Conservation (phyloP, 1,139 yeast genomes). For the Hemisphaericaspora xylanilytica region DNA sequence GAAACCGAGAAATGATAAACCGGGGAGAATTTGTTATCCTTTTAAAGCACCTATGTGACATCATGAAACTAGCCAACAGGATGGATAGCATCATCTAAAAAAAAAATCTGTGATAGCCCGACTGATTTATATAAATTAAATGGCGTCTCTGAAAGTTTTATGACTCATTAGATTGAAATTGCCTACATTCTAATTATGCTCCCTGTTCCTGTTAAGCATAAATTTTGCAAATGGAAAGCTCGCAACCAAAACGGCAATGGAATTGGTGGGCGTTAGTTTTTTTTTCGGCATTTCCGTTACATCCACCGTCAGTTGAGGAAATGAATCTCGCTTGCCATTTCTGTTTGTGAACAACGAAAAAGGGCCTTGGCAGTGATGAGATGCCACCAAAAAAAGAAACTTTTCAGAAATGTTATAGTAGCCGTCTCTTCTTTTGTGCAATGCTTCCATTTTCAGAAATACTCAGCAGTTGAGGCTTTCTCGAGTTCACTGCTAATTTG, state of each 20-base stretch:
- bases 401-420: not conserved
- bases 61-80: not conserved
- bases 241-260: not conserved
- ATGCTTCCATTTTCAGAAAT: not conserved
- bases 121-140: not conserved
- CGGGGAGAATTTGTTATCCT: not conserved
- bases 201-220: not conserved
- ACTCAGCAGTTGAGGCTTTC: not conserved
- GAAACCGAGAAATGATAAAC: not conserved
- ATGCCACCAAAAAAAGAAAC: too few species aligned
- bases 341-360: not conserved
- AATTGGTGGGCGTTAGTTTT: not conserved
- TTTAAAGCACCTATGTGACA: slow-evolving; percentile 1
- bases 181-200: not conserved
- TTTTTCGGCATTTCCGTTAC: not conserved
- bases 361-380: too few species aligned
- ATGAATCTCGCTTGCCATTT: not conserved
- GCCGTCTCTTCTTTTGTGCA: slow-evolving; percentile 3
- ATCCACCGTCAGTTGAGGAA: not conserved
- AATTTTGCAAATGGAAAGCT: not conserved
- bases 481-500: not conserved
- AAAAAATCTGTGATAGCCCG: not conserved
- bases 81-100: not conserved
- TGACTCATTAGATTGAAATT: not conserved
- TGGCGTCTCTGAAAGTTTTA: not conserved